phyloP scores from a whole-genome alignment of 139 green algal species.

The Chlamydomonas sp. region DNA sequence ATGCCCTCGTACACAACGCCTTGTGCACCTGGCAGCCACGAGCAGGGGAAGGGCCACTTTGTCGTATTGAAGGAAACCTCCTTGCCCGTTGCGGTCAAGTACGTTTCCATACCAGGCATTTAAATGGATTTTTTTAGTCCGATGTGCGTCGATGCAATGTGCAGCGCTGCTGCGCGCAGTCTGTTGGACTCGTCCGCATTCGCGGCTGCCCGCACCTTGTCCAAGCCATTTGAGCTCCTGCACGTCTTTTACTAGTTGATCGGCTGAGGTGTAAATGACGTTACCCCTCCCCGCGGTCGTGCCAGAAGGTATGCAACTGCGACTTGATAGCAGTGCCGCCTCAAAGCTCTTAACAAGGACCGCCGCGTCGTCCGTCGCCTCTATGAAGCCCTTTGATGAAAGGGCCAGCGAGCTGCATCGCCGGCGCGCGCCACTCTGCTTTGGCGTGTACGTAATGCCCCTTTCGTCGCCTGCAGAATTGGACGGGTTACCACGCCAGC shows the following conservation, averaged over 20 bases:
- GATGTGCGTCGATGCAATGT: neutral
- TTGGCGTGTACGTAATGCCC: no score
- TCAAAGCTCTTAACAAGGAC: no score
- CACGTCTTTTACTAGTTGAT: slow-evolving; percentile 39
- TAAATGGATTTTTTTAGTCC: neutral
- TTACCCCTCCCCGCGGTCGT: neutral
- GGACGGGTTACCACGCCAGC: no score
- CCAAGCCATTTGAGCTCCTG: slow-evolving; percentile 38
- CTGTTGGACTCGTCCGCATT: no score
- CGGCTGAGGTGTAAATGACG: neutral
- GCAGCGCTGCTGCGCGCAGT: neutral
- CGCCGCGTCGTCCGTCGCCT: no score
- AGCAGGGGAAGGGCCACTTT: neutral
- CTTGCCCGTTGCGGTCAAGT: neutral
- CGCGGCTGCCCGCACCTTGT: slow-evolving; percentile 16
- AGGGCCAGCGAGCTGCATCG: no score
- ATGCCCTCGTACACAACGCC: slow-evolving; percentile 49
- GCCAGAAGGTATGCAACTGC: no score
- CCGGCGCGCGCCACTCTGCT: no score
- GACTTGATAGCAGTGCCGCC: no score
- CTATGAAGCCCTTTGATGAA: no score
- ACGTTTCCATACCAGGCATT: neutral
- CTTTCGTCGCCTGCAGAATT: no score
- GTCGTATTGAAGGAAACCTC: neutral
- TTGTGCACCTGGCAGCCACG: slow-evolving; percentile 24